A percentile compares a stretch with the other conserved stretches of the same genome.
phyloP scores from a whole-genome alignment of 2,329 filamentous ascomycete genomes.

The Gliomastix tumulicola region DNA sequence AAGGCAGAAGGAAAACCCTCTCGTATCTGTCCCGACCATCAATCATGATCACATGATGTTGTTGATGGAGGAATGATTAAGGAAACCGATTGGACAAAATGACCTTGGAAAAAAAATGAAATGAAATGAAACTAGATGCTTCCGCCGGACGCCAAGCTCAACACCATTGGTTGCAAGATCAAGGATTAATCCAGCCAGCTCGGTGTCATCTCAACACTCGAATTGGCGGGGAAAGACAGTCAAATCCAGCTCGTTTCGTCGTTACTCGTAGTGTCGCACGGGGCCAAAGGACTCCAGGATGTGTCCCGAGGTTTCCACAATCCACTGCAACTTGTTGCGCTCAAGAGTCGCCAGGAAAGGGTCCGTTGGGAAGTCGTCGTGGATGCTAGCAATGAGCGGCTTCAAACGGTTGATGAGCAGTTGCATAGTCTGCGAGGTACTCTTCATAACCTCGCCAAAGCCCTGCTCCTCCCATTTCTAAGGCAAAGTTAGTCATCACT shows the following conservation, averaged over 20 bases:
- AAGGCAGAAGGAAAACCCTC: background rate
- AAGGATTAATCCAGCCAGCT: too few relatives aligned
- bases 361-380: conserved; percentile 28
- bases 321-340: conserved; percentile 29
- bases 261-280: conserved; percentile 3
- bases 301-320: conserved; percentile 25
- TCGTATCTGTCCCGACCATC: too few relatives aligned
- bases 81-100: too few relatives aligned
- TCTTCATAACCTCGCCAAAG: conserved; percentile 26
- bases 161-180: too few relatives aligned
- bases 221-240: background rate
- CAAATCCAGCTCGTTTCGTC: background rate
- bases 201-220: too few relatives aligned
- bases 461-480: conserved; percentile 30
- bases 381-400: conserved; percentile 23
- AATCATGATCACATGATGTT: too few relatives aligned
- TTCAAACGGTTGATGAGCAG: conserved; percentile 25
- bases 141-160: too few relatives aligned
- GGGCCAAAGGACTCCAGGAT: conserved; percentile 23
- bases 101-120: too few relatives aligned
- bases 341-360: conserved; percentile 30
- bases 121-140: too few relatives aligned
- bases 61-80: too few relatives aligned
- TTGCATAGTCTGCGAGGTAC: conserved; percentile 29
- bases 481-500: conserved; percentile 2